These are phyloP conservation scores for Zhuliangozyma parablackwelliae DNA, from an alignment of 1,139 yeast species.

Conservation along the genomic window DNA sequence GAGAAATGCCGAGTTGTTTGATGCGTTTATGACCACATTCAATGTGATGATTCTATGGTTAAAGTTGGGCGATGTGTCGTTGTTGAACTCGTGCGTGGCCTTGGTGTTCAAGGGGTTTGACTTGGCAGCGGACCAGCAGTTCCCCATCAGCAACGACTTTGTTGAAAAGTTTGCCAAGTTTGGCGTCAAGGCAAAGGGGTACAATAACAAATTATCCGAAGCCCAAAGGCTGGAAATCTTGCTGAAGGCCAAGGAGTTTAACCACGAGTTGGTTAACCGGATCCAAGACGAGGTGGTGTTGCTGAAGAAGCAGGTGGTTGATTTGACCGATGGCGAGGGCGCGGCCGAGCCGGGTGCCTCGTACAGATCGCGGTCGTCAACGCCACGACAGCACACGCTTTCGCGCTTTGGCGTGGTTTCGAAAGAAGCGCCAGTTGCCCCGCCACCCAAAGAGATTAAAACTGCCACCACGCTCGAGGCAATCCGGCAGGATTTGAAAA, in stretches of 20 bases:
- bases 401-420: conserved; percentile 44
- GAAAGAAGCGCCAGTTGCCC: conserved; percentile 35
- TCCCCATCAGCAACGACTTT: conserved; percentile 45
- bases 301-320: conserved; percentile 13
- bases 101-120: conserved; percentile 66
- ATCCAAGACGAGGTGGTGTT: conserved; percentile 45
- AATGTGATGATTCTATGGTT: conserved; percentile 71
- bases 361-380: conserved; percentile 3
- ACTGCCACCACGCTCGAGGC: conserved; percentile 34
- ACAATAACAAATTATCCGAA: conserved; percentile 58
- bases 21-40: conserved; percentile 47
- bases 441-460: conserved; percentile 32
- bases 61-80: conserved; percentile 71
- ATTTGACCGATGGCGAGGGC: conserved; percentile 4
- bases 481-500: conserved; percentile 34
- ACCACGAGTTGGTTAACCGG: conserved; percentile 48
- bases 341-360: conserved; percentile 6
- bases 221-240: conserved; percentile 57
- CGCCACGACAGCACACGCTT: conserved; percentile 43
- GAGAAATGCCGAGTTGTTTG: conserved; percentile 19
- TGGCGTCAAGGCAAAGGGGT: conserved; percentile 62
- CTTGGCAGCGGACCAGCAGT: conserved; percentile 51
- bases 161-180: conserved; percentile 54
- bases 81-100: conserved; percentile 70
- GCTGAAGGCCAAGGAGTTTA: conserved; percentile 52